Conservation (phyloP, 176 grass and related monocot species). For the Guadua angustifolia region DNA sequence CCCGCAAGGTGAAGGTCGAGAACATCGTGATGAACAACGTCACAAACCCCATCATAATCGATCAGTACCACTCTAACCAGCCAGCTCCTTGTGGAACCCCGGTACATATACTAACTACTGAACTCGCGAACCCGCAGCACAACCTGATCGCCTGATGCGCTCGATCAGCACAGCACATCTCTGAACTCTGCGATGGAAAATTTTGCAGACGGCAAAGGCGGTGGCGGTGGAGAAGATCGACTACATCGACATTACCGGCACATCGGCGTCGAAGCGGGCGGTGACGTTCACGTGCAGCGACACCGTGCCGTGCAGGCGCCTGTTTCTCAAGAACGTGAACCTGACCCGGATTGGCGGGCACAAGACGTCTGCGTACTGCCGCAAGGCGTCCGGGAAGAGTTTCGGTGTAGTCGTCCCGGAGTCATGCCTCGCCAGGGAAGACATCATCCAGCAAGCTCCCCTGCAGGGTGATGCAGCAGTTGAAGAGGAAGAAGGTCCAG, state of each 20-base stretch:
- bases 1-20: conserved; percentile 65
- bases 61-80: conserved; percentile 50
- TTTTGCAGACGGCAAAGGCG: not conserved
- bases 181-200: not conserved
- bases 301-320: conserved; percentile 28
- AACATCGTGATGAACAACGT: conserved; percentile 72
- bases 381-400: conserved; percentile 33
- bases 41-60: conserved; percentile 68
- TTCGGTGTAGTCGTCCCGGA: conserved; percentile 36
- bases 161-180: not conserved
- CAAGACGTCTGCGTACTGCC: conserved; percentile 19
- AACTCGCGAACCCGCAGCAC: not conserved
- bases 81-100: not conserved
- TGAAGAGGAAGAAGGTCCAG: not conserved
- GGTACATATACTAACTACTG: not conserved
- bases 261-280: conserved; percentile 32
- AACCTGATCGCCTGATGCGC: not conserved
- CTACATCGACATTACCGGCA: conserved; percentile 39
- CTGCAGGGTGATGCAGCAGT: not conserved
- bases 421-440: conserved; percentile 36
- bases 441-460: not conserved
- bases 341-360: conserved; percentile 2
- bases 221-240: conserved; percentile 41
- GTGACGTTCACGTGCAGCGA: conserved; percentile 50
- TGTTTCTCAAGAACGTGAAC: conserved; percentile 25